These are phyloP conservation scores for Toxoplasma gondii DNA, from an alignment of 169 alveolate genomes.

Conservation along the genomic window DNA sequence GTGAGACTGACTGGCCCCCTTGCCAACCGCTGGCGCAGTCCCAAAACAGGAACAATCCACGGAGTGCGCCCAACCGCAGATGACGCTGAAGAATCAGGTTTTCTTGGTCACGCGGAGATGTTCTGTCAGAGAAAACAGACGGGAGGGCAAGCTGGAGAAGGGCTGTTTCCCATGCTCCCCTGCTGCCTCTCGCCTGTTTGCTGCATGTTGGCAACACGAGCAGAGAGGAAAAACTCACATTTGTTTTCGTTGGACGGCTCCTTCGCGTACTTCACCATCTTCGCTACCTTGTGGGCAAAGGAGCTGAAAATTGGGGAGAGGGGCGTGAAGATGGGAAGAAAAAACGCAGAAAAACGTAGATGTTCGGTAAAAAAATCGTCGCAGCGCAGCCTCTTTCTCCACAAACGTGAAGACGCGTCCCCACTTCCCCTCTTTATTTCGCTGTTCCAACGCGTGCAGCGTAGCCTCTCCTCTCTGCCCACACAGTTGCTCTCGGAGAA, in stretches of 20 bases:
- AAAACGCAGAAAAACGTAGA: background rate
- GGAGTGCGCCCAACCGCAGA: no score
- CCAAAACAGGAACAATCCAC: no score
- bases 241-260: slow-evolving; percentile 36
- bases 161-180: background rate
- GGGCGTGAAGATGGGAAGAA: slow-evolving; percentile 18
- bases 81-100: no score
- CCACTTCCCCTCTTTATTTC: background rate
- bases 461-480: background rate
- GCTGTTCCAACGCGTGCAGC: background rate
- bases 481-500: background rate
- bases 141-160: background rate
- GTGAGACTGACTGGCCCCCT: background rate
- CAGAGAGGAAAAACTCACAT: slow-evolving; percentile 5
- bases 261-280: slow-evolving; percentile 55
- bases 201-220: background rate
- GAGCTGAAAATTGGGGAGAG: background rate
- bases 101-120: no score
- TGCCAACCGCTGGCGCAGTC: no score
- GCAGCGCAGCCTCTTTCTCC: background rate
- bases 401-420: background rate
- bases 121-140: no score
- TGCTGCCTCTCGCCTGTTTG: background rate
- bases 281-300: slow-evolving; percentile 13
- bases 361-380: background rate